Conservation (phyloP, 2,329 filamentous ascomycete species). For the Fusarium liriodendri region DNA sequence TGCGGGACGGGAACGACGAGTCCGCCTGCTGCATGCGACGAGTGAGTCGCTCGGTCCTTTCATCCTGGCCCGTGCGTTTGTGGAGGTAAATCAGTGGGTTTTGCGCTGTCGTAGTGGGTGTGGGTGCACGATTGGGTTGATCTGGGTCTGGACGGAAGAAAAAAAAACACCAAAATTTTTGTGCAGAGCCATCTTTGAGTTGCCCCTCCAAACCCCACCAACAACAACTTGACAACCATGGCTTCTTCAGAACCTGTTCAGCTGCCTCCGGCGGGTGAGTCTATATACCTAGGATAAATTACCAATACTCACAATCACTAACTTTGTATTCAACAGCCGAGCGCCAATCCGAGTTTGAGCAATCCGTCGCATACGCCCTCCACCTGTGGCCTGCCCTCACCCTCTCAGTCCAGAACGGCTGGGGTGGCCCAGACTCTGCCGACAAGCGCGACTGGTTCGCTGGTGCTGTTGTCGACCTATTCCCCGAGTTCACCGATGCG, state of each 20-base stretch:
- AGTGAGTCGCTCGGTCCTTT: slow-evolving; percentile 34
- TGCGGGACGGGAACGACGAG: slow-evolving; percentile 13
- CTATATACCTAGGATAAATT: background rate
- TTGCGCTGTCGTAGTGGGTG: background rate
- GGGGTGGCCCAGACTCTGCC: slow-evolving; percentile 83
- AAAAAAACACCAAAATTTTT: slow-evolving; percentile 46
- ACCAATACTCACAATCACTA: background rate
- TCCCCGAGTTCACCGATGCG: slow-evolving; percentile 71
- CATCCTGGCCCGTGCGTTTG: slow-evolving; percentile 35
- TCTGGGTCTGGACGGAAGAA: background rate
- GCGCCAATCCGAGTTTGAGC: slow-evolving; percentile 79
- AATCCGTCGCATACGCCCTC: slow-evolving; percentile 85
- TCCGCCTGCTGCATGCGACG: slow-evolving; percentile 19
- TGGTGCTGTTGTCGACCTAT: slow-evolving; percentile 85
- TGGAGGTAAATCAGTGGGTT: slow-evolving; percentile 29
- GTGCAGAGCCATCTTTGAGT: slow-evolving; percentile 34
- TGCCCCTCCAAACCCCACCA: slow-evolving; percentile 49
- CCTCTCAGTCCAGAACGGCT: slow-evolving; percentile 86
- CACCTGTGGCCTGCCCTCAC: slow-evolving; percentile 90
- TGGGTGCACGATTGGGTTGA: slow-evolving; percentile 10
- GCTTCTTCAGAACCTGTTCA: slow-evolving; percentile 46
- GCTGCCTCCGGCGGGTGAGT: slow-evolving; percentile 48
- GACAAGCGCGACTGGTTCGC: slow-evolving; percentile 98
- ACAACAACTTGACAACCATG: slow-evolving; percentile 41
- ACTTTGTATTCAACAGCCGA: slow-evolving; percentile 53